Percentiles rank a stretch among this genome's conserved stretches.
These are phyloP conservation scores for Kurtzmaniella quercitrusa DNA, from an alignment of 1,139 yeast species.

Conservation along the genomic window DNA sequence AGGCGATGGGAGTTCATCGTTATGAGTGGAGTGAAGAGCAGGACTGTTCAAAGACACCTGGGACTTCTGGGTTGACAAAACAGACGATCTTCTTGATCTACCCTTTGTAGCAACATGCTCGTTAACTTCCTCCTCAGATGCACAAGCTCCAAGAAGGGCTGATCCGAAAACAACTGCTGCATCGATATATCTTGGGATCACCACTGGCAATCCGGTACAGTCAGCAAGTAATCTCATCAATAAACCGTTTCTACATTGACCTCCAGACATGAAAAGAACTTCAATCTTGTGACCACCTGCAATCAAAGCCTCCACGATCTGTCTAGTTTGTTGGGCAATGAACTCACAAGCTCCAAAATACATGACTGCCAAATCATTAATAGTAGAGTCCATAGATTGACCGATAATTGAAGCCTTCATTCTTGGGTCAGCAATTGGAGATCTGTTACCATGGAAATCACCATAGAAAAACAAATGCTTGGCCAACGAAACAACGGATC, in stretches of 20 bases:
- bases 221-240: slow-evolving; percentile 88
- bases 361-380: slow-evolving; percentile 78
- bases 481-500: slow-evolving; percentile 78
- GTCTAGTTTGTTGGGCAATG: slow-evolving; percentile 96
- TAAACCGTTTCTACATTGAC: slow-evolving; percentile 90
- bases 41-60: slow-evolving; percentile 24
- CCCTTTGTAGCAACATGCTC: slow-evolving; percentile 33
- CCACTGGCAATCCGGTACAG: slow-evolving; percentile 87
- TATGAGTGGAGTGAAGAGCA: slow-evolving; percentile 2
- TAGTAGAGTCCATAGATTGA: slow-evolving; percentile 82
- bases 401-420: slow-evolving; percentile 96
- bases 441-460: slow-evolving; percentile 93
- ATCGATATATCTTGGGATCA: slow-evolving; percentile 91
- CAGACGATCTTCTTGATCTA: slow-evolving; percentile 37
- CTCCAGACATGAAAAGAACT: slow-evolving; percentile 88
- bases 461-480: slow-evolving; percentile 90
- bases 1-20: slow-evolving; percentile 41
- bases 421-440: slow-evolving; percentile 90
- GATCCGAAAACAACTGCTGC: slow-evolving; percentile 97
- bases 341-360: slow-evolving; percentile 95
- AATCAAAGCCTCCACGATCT: slow-evolving; percentile 83
- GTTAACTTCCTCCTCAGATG: slow-evolving; percentile 59
- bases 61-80: slow-evolving; percentile 30
- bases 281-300: slow-evolving; percentile 71
- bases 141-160: slow-evolving; percentile 92